A percentile compares a stretch with the other conserved stretches of the same genome.
Conservation (phyloP, 2,329 filamentous ascomycete species). For the Knoxdaviesia capensis region DNA sequence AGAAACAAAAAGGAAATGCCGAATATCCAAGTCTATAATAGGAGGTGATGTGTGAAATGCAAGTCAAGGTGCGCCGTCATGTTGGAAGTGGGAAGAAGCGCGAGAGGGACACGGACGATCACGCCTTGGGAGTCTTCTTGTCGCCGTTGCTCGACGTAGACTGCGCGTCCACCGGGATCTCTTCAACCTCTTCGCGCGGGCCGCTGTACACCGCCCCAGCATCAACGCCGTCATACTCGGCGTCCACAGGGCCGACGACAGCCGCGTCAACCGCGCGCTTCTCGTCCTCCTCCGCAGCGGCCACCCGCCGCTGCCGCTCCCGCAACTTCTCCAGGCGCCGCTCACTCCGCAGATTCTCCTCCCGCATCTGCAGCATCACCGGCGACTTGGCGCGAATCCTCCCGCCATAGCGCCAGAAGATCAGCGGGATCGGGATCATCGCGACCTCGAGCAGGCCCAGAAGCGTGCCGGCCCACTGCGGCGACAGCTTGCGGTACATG, state of each 20-base stretch:
- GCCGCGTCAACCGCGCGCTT: background rate
- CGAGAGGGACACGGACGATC: no score
- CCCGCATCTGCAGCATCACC: constrained; percentile 21
- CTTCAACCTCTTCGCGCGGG: no score
- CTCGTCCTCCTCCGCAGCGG: background rate
- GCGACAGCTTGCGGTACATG: constrained; percentile 49
- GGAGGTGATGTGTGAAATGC: no score
- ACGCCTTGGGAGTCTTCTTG: no score
- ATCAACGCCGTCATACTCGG: no score
- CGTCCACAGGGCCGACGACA: background rate
- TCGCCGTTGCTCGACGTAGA: no score
- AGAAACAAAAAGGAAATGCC: no score
- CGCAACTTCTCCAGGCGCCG: constrained; percentile 2
- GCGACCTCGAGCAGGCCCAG: constrained; percentile 52
- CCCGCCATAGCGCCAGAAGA: constrained; percentile 49
- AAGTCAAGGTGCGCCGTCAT: no score
- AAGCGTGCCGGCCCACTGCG: constrained; percentile 63
- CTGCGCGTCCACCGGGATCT: no score
- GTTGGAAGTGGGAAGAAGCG: no score
- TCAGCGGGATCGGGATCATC: constrained; percentile 60
- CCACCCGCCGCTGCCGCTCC: background rate
- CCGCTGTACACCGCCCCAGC: no score
- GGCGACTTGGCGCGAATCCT: constrained; percentile 30
- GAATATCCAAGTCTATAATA: no score
- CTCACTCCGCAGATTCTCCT: constrained; percentile 19